Base-by-base conservation (phyloP, 23 red algal genomes). In the Rhodosorus marinus region DNA sequence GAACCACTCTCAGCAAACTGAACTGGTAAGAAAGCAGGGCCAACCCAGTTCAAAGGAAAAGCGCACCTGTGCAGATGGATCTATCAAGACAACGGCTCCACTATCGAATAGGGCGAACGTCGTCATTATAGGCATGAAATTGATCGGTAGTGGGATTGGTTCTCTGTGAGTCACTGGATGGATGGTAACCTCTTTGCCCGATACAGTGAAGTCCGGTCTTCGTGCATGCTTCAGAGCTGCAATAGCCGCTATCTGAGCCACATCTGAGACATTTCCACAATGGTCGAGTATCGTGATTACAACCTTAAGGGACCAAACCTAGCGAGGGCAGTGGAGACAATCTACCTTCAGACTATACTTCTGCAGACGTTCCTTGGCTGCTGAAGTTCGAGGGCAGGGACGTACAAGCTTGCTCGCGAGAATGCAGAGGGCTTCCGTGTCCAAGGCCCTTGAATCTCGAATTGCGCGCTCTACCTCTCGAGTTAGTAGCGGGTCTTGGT, bases 291-390 rank as follows among this genome's bases (percentile, higher is more conserved):
- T 31, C n/a, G 57, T 54, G 20, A 94, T 70, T 8, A 80, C 62
- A 6, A 94, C 87, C 46, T 49, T 56, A 33, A 94, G 64, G 42
- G 55, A 47, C 75, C 70, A 94, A 1, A 79, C 87, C 33, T n/a
- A n/a, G n/a, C n/a, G n/a, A n/a, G n/a, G n/a, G n/a, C n/a, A n/a
- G n/a, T n/a, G n/a, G n/a, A n/a, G n/a, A n/a, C n/a, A n/a, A n/a
- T n/a, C n/a, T n/a, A n/a, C n/a, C n/a, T n/a, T n/a, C n/a, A n/a
- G n/a, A n/a, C n/a, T n/a, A n/a, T n/a, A n/a, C n/a, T n/a, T n/a
- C n/a, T n/a, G n/a, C n/a, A n/a, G n/a, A n/a, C n/a, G n/a, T n/a
- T n/a, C n/a, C n/a, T n/a, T n/a, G n/a, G n/a, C n/a, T n/a, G n/a
- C n/a, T n/a, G n/a, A n/a, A n/a, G n/a, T n/a, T n/a, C n/a, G n/a